Base-by-base conservation (phyloP, 805 yeast species). In the Ogataea siamensis region DNA sequence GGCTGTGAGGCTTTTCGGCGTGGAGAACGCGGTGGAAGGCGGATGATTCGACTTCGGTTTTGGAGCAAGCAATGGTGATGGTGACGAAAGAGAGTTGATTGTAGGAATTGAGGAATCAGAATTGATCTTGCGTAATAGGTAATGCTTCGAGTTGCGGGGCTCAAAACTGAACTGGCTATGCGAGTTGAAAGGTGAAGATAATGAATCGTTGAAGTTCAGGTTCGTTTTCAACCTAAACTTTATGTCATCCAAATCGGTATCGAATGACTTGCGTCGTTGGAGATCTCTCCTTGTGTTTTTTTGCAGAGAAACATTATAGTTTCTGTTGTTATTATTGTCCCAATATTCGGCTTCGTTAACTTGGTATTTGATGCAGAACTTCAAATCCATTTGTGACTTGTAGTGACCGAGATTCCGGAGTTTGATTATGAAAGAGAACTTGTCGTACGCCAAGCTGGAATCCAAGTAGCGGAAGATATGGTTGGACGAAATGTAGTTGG, bases 391-490 rank as follows among this genome's bases (percentile, higher is more conserved):
- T 3, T 28, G 19, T 21, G 53, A 41, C 16, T 44, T 43, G 37
- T 37, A 32, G 39, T 45, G 25, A 51, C 58, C 45, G 41, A 61
- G 35, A 42, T 63, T 49, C 36, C 57, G 54, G 28, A 69, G 53
- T 29, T 73, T 72, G 25, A 78, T 67, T 33, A 67, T 66, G 51
- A 79, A 76, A 33, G 68, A 67, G 57, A 79, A 70, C 46, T 63
- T 65, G 46, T 70, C 74, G 38, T 56, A 68, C 21, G 39, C 41
- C 4, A 37, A 46, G 33, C 54, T 53, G 7, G 53, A 35, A 17
- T 58, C 42, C 40, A 71, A 56, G 47, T 64, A 63, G 49, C 70
- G 51, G 72, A 68, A 62, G 23, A 61, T 59, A 43, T 62, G 64
- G 34, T 62, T 62, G 15, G 67, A 62, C 2, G 66, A 61, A 22